Base-by-base conservation (phyloP, 2,329 filamentous ascomycete species). In the Trichophyton simii region DNA sequence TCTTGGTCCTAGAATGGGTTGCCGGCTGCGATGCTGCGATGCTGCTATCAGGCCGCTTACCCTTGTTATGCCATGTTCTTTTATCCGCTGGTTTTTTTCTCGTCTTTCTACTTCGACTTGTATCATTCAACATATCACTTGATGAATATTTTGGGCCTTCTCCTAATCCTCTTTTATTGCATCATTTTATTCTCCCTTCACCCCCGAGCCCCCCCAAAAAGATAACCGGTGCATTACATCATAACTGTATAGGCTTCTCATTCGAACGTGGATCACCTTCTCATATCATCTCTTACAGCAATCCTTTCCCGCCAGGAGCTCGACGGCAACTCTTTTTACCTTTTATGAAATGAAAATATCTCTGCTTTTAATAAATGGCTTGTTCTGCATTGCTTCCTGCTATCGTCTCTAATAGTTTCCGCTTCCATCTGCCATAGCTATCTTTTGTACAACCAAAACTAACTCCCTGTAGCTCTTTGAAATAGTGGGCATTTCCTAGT, bases 161-260 rank as follows among this genome's bases (percentile, higher is more conserved):
- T 25, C 34, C 18, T 36, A 34, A 34, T 34, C 28, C 18, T 55
- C 18, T 13, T 54, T 55, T 38, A 36, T 55, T 18, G 28, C 52
- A 34, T 36, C 52, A 18, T 52, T 20, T 36, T 20, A 34, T 36
- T 55, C 52, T 25, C 28, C 28, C 7, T 36, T 36, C 15, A 18
- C 52, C 4, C 52, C 15, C 18, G 18, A 18, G 13, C 18, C 1
- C 28, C 28, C 28, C 41, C 41, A n/a, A 18, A 55, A 34, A 36
- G 52, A 55, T 55, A 38, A 55, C 52, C 52, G 52, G 52, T 55
- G 52, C 52, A 55, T 55, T 55, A 55, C 52, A 55, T 31, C 28
- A 55, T 55, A 36, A 31, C 31, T 55, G 52, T 55, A 55, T 55
- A 55, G 52, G 52, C 52, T 55, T 55, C 52, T 55, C 31, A n/a